Evolutionary conservation across 2,329 filamentous ascomycete species (phyloP), one percentile per base, ranked within the genome.

Genomic region (Verticillium nubilum): DNA sequence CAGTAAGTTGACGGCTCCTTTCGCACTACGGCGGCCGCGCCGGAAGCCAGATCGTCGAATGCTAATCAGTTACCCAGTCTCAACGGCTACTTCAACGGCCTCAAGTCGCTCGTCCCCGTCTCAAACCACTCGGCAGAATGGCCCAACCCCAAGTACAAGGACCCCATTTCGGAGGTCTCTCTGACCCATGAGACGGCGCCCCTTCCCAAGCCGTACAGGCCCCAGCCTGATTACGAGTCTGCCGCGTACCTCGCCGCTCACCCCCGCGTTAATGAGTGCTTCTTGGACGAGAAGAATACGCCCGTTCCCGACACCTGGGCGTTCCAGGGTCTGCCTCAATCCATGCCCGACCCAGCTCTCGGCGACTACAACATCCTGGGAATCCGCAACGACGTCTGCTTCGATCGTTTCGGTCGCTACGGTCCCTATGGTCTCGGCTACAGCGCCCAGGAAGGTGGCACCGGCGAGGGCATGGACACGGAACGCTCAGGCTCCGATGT

Each of bases 381-480:
- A 0, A 73, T 96, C 47, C 80, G 87, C 25, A 83, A 92, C 62
- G 88, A 95, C 67, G 79, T 96, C 15, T 97, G 92, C 74, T 96
- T 96, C 70, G 92, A 97, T 68, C 85, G 92, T 5, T 96, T 92
- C 69, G 90, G 91, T 19, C 85, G 92, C 54, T 84, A 94, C 37
- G 92, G 91, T 0, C 89, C 92, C 0, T 97, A 97, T 68, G 92
- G 92, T 0, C 78, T 92, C 47, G 92, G 92, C n/a, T 96, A 96
- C 73, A 85, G 83, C 66, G 81, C 83, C 61, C 83, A 86, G 59
- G 83, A 85, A 63, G 92, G 92, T 15, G 92, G 92, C 25, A 74
- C 84, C 0, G 85, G 84, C 27, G 86, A 92, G 58, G 86, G 86
- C n/a, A 79, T 90, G 59, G 90, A 91, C 42, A 86, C 86, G 1